phyloP scores from a whole-genome alignment of 371 early-diverging fungal genomes.

The Rhizopus delemar region DNA sequence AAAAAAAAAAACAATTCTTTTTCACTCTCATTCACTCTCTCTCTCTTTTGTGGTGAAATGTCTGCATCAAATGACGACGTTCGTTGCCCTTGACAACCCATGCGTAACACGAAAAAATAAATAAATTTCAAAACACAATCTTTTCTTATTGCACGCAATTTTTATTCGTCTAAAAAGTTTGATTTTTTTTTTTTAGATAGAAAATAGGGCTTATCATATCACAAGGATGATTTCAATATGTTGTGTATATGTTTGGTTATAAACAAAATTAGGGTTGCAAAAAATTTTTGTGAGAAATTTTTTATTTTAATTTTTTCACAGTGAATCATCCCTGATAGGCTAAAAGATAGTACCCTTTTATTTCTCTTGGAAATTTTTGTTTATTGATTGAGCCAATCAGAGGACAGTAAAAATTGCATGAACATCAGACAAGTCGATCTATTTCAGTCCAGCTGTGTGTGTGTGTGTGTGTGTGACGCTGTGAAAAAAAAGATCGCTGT shows the following conservation, averaged over 20 bases:
- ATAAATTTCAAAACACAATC: slow-evolving; percentile 15
- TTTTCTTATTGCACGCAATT: not conserved
- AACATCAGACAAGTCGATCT: not conserved
- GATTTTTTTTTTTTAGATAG: too few relatives aligned
- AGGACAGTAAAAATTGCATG: not conserved
- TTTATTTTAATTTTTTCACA: too few relatives aligned
- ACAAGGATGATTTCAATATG: not conserved
- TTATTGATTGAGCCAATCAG: not conserved
- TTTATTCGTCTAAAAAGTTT: too few relatives aligned
- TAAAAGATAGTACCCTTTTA: not conserved
- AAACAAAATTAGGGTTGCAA: not conserved
- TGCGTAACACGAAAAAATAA: slow-evolving; percentile 35
- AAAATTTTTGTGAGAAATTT: too few relatives aligned
- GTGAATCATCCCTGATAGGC: not conserved
- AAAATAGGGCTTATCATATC: too few relatives aligned
- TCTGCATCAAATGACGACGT: slow-evolving; percentile 41
- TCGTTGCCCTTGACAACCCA: slow-evolving; percentile 34
- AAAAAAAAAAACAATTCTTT: slow-evolving; percentile 14
- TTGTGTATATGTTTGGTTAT: not conserved
- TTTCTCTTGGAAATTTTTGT: not conserved
- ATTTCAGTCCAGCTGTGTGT: not conserved
- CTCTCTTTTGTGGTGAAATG: slow-evolving; percentile 28
- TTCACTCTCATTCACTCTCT: too few relatives aligned
- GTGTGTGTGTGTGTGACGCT: not conserved
- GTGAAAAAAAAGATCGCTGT: too few relatives aligned